Percentiles rank a stretch among this genome's conserved stretches.
phyloP scores from a whole-genome alignment of 495 filamentous ascomycete species.

The Aspergillus leporis region DNA sequence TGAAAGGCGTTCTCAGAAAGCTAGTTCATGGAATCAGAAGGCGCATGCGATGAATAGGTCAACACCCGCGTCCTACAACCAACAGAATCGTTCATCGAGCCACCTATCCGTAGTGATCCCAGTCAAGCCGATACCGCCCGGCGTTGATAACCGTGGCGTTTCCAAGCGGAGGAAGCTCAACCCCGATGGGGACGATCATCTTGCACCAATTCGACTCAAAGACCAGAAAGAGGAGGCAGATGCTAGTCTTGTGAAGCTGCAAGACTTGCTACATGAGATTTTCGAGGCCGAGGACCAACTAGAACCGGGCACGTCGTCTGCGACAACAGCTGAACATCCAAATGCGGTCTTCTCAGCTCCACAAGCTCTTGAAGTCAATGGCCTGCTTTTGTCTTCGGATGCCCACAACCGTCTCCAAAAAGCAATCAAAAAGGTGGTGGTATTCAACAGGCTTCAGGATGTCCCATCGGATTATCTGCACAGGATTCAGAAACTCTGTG shows the following conservation, averaged over 20 bases:
- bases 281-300: slow-evolving; percentile 77
- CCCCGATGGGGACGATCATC: slow-evolving; percentile 26
- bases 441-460: slow-evolving; percentile 63
- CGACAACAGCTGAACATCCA: slow-evolving; percentile 32
- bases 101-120: slow-evolving; percentile 43
- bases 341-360: slow-evolving; percentile 45
- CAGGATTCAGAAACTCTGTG: slow-evolving; percentile 76
- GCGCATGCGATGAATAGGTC: slow-evolving; percentile 23
- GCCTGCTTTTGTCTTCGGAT: slow-evolving; percentile 61
- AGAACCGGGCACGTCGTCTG: slow-evolving; percentile 47
- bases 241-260: slow-evolving; percentile 64
- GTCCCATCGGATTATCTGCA: slow-evolving; percentile 73
- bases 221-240: slow-evolving; percentile 83
- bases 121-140: slow-evolving; percentile 31
- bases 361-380: slow-evolving; percentile 49
- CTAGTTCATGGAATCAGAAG: slow-evolving; percentile 25
- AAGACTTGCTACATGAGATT: slow-evolving; percentile 66
- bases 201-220: slow-evolving; percentile 37
- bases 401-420: slow-evolving; percentile 69
- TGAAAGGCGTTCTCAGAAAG: slow-evolving; percentile 21
- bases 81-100: slow-evolving; percentile 23
- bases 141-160: slow-evolving; percentile 17
- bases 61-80: slow-evolving; percentile 18
- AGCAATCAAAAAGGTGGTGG: slow-evolving; percentile 67
- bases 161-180: slow-evolving; percentile 38